These are phyloP conservation scores for Verbena officinalis DNA, from an alignment of 257 asterid genomes.

Conservation along the genomic window DNA sequence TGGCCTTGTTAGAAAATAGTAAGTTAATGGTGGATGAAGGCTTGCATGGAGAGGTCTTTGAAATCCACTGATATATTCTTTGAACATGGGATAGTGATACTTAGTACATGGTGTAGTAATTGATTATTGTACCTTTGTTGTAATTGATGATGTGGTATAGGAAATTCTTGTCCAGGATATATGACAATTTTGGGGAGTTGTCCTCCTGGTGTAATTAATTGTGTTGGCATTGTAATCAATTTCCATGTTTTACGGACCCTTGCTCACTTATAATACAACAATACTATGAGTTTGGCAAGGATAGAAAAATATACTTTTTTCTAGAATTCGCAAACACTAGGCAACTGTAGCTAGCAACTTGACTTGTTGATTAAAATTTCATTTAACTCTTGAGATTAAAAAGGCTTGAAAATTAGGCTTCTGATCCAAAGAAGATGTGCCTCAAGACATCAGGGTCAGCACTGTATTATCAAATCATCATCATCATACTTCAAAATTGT, in stretches of 20 bases:
- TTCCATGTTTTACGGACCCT: neutral
- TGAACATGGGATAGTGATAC: neutral
- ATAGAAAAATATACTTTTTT: too few species aligned
- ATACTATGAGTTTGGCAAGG: too few species aligned
- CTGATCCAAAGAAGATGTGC: too few species aligned
- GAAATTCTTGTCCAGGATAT: neutral
- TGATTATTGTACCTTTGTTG: neutral
- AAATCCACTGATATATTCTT: neutral
- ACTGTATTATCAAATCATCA: neutral
- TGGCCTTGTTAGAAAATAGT: neutral
- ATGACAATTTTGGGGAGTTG: slow-evolving; percentile 16
- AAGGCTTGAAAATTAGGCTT: too few species aligned
- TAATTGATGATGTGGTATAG: neutral
- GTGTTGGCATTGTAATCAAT: neutral
- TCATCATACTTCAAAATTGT: neutral
- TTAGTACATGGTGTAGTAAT: neutral
- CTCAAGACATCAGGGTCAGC: too few species aligned
- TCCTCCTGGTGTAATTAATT: slow-evolving; percentile 7
- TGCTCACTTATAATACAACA: too few species aligned
- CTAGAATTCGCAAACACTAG: too few species aligned
- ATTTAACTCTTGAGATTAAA: too few species aligned
- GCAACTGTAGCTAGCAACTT: too few species aligned
- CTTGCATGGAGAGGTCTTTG: neutral
- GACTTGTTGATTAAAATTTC: too few species aligned
- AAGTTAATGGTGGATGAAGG: neutral